Evolutionary conservation across 306 rosid species (phyloP).

Genomic region (Vigna mungo): DNA sequence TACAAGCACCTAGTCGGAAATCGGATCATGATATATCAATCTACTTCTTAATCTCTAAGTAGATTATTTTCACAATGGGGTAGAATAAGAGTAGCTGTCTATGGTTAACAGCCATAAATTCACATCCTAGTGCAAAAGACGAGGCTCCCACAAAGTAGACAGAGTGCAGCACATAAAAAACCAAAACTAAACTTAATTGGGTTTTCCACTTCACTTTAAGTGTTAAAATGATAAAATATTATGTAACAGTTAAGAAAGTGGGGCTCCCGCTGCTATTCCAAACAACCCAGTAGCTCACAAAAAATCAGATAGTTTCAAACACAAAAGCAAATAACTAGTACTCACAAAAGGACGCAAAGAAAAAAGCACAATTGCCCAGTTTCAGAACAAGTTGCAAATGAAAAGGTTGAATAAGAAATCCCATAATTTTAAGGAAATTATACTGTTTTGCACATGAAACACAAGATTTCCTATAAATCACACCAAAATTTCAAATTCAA

Average conservation of each 20-base stretch:
- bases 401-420: conserved; percentile 32
- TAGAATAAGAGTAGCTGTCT: neutral
- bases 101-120: neutral
- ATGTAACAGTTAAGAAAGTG: conserved; percentile 1
- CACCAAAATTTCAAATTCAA: conserved; percentile 25
- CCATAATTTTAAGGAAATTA: neutral
- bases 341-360: conserved; percentile 14
- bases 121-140: neutral
- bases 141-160: neutral
- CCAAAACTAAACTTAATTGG: neutral
- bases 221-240: conserved; percentile 17
- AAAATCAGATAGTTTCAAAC: conserved; percentile 25
- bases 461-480: neutral
- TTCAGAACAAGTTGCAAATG: conserved; percentile 16
- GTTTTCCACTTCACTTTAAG: neutral
- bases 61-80: conserved; percentile 1
- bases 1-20: neutral
- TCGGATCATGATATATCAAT: conserved; percentile 28
- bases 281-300: conserved; percentile 12
- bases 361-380: neutral
- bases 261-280: conserved; percentile 13
- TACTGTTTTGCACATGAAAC: neutral
- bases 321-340: conserved; percentile 16
- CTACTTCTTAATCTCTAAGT: conserved; percentile 33
- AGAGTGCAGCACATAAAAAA: neutral